Conservation (phyloP, 768 basidiomycete genomes). For the Lactifluus rugatus region DNA sequence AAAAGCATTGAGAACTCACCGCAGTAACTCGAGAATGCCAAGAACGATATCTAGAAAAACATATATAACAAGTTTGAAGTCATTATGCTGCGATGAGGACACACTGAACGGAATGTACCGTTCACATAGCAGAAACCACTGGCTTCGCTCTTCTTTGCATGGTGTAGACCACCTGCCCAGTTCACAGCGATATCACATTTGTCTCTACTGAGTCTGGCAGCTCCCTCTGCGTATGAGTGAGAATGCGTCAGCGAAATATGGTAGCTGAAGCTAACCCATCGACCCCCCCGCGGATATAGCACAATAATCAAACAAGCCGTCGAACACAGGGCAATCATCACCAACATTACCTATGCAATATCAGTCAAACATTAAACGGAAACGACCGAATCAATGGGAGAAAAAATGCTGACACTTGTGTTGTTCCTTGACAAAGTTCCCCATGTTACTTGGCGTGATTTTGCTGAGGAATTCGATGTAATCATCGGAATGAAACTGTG, state of each 20-base stretch:
- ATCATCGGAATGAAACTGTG: constrained; percentile 98
- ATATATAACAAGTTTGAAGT: neutral
- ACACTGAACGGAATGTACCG: constrained; percentile 38
- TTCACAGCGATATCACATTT: constrained; percentile 99
- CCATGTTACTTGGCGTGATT: constrained; percentile 94
- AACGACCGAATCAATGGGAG: neutral
- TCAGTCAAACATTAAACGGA: neutral
- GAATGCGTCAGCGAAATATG: neutral
- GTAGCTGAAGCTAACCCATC: constrained; percentile 64
- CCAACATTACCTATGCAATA: constrained; percentile 77
- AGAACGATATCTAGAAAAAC: constrained; percentile 76
- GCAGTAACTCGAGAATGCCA: constrained; percentile 86
- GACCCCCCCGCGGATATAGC: constrained; percentile 99
- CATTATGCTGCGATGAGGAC: neutral
- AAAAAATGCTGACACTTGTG: constrained; percentile 68
- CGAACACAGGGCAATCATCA: constrained; percentile 98
- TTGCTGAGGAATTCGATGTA: constrained; percentile 94
- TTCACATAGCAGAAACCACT: constrained; percentile 99
- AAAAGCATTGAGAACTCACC: constrained; percentile 34
- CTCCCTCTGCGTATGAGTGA: constrained; percentile 62
- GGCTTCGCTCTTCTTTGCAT: constrained; percentile 98
- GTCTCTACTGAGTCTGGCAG: constrained; percentile 86
- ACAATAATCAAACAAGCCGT: constrained; percentile 97
- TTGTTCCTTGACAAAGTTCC: constrained; percentile 86
- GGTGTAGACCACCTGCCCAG: constrained; percentile 98